phyloP scores from a whole-genome alignment of 2,329 filamentous ascomycete genomes.

The Thelonectria blattea region DNA sequence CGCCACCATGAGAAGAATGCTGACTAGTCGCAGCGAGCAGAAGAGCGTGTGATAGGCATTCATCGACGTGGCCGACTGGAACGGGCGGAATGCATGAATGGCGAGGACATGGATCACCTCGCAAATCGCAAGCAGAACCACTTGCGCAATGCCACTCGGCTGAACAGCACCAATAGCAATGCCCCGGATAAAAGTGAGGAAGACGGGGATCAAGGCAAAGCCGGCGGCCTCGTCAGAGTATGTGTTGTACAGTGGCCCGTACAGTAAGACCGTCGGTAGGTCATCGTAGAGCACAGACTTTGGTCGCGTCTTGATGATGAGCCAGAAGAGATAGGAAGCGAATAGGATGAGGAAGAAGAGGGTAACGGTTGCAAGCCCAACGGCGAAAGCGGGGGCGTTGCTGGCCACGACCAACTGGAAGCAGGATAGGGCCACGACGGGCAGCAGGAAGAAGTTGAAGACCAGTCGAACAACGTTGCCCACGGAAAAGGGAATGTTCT shows the following conservation, averaged over 20 bases:
- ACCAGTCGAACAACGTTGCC: slow-evolving; percentile 84
- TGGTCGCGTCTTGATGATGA: slow-evolving; percentile 82
- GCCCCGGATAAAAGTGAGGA: slow-evolving; percentile 84
- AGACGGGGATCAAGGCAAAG: slow-evolving; percentile 85
- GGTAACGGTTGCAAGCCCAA: slow-evolving; percentile 77
- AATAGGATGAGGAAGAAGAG: slow-evolving; percentile 76
- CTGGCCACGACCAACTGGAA: slow-evolving; percentile 85
- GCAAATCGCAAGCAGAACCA: slow-evolving; percentile 90
- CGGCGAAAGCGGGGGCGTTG: slow-evolving; percentile 71
- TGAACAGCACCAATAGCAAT: slow-evolving; percentile 93
- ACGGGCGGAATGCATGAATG: slow-evolving; percentile 87
- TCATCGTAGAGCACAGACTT: slow-evolving; percentile 92
- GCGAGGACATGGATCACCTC: slow-evolving; percentile 91
- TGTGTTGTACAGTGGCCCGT: slow-evolving; percentile 95
- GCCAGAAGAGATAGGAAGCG: slow-evolving; percentile 77
- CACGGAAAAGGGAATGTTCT: slow-evolving; percentile 87
- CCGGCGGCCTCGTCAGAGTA: slow-evolving; percentile 92
- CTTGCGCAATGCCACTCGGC: slow-evolving; percentile 88
- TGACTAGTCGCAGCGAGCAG: slow-evolving; percentile 75
- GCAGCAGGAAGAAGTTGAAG: slow-evolving; percentile 91
- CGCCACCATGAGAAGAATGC: slow-evolving; percentile 76
- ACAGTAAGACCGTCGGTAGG: slow-evolving; percentile 84
- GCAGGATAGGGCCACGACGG: slow-evolving; percentile 83
- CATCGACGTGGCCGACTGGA: slow-evolving; percentile 92
- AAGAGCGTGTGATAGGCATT: slow-evolving; percentile 93